A percentile compares a stretch with the other conserved stretches of the same genome.
These are phyloP conservation scores for Prunus mume DNA, from an alignment of 306 rosid species.

Conservation along the genomic window DNA sequence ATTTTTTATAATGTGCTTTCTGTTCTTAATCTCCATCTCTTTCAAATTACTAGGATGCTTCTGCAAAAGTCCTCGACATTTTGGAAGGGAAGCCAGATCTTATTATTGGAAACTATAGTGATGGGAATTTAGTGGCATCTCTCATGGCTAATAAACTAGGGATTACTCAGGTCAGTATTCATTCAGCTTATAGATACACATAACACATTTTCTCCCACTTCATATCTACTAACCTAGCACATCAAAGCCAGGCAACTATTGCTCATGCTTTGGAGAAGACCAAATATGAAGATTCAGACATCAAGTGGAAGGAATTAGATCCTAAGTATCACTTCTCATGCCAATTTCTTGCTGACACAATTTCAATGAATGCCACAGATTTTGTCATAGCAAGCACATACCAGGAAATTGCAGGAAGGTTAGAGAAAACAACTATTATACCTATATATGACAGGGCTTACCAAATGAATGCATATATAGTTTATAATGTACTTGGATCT, in stretches of 20 bases:
- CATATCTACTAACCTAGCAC: slow-evolving; percentile 10
- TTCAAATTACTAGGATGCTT: slow-evolving; percentile 57
- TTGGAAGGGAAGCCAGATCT: slow-evolving; percentile 87
- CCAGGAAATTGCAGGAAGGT: slow-evolving; percentile 98
- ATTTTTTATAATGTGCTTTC: slow-evolving; percentile 4
- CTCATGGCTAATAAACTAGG: slow-evolving; percentile 84
- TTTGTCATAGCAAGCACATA: slow-evolving; percentile 91
- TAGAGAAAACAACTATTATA: slow-evolving; percentile 16
- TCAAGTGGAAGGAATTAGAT: slow-evolving; percentile 86
- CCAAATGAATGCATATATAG: background rate
- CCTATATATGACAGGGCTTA: background rate
- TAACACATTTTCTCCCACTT: slow-evolving; percentile 6
- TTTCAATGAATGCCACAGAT: slow-evolving; percentile 91
- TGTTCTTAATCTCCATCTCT: background rate
- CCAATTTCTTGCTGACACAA: slow-evolving; percentile 81
- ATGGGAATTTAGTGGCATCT: slow-evolving; percentile 90
- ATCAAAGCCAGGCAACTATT: slow-evolving; percentile 65
- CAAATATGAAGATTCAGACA: slow-evolving; percentile 85
- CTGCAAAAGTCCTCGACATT: slow-evolving; percentile 50
- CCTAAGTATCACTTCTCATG: slow-evolving; percentile 94
- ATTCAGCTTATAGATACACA: slow-evolving; percentile 5
- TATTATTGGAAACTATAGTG: slow-evolving; percentile 83
- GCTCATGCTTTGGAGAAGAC: slow-evolving; percentile 97
- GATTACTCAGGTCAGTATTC: slow-evolving; percentile 62
- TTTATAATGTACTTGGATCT: slow-evolving; percentile 24